A percentile compares a stretch with the other conserved stretches of the same genome.
Evolutionary conservation across 1,284 basidiomycete genomes (phyloP).

Genomic region (Heterobasidion parviporum): DNA sequence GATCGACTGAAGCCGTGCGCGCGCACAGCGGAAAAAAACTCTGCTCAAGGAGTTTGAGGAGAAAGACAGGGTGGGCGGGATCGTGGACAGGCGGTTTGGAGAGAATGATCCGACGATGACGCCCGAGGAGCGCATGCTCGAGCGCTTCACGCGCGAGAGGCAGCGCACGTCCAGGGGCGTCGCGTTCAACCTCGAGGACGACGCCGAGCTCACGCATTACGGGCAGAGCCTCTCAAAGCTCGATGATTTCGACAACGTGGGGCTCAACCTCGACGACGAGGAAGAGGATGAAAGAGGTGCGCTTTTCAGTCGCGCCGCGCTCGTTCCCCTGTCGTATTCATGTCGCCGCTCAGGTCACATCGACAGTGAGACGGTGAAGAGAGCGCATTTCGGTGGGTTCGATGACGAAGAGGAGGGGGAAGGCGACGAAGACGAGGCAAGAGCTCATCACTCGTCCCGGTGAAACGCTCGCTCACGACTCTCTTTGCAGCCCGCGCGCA

Average conservation of each 20-base stretch:
- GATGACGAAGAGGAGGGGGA: slow-evolving; percentile 59
- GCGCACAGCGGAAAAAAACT: slow-evolving; percentile 69
- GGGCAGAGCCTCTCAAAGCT: slow-evolving; percentile 79
- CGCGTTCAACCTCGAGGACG: slow-evolving; percentile 89
- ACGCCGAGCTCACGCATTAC: slow-evolving; percentile 90
- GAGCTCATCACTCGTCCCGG: not conserved
- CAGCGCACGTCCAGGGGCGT: slow-evolving; percentile 72
- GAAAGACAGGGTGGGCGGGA: slow-evolving; percentile 74
- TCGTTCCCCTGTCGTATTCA: not conserved
- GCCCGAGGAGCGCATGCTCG: slow-evolving; percentile 94
- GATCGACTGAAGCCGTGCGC: not conserved
- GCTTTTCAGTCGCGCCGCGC: not conserved
- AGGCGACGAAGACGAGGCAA: slow-evolving; percentile 37
- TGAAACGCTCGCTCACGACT: slow-evolving; percentile 5
- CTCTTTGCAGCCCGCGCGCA: slow-evolving; percentile 54
- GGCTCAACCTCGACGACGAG: slow-evolving; percentile 68
- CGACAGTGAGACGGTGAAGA: slow-evolving; percentile 54
- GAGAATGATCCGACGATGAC: slow-evolving; percentile 90
- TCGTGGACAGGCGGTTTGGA: slow-evolving; percentile 93
- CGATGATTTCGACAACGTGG: slow-evolving; percentile 83
- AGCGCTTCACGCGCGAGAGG: slow-evolving; percentile 89
- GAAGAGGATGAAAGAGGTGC: slow-evolving; percentile 42
- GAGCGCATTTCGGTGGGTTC: slow-evolving; percentile 84
- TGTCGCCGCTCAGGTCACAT: slow-evolving; percentile 46
- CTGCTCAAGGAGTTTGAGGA: slow-evolving; percentile 84